Percentiles rank a stretch among this genome's conserved stretches.
Conservation (phyloP, 768 basidiomycete genomes). For the Tricholoma sp. region DNA sequence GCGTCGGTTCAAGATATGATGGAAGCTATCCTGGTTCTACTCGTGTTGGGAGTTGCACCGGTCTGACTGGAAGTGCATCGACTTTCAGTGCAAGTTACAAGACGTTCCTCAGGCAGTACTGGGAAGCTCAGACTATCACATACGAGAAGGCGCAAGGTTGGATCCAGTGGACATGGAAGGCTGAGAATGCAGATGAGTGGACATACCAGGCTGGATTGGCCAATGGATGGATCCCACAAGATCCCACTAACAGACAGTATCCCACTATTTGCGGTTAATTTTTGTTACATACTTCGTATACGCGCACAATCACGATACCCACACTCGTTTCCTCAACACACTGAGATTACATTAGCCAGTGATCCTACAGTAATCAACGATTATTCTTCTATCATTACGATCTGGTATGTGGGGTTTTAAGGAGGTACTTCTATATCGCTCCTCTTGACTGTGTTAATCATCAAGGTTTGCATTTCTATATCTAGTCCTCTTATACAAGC, state of each 20-base stretch:
- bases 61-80: conserved; percentile 68
- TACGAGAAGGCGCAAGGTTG: conserved; percentile 71
- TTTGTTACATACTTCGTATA: neutral
- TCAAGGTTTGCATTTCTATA: conserved; percentile 25
- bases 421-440: neutral
- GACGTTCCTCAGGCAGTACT: conserved; percentile 73
- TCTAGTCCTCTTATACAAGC: conserved; percentile 53
- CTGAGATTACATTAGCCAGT: neutral
- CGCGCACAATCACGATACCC: too few relatives aligned
- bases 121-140: conserved; percentile 79
- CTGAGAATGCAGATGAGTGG: conserved; percentile 86
- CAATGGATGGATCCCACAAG: conserved; percentile 80
- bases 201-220: conserved; percentile 76
- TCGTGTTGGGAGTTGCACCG: conserved; percentile 67
- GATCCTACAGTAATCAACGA: too few relatives aligned
- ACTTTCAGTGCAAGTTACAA: conserved; percentile 76
- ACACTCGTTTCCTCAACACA: neutral
- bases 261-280: conserved; percentile 57
- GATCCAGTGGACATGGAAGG: conserved; percentile 84
- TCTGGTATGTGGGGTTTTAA: neutral
- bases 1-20: conserved; percentile 59
- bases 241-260: conserved; percentile 44
- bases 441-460: neutral
- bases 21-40: conserved; percentile 62
- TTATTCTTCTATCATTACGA: neutral